Conservation (phyloP, 169 alveolate species). For the Toxoplasma gondii region DNA sequence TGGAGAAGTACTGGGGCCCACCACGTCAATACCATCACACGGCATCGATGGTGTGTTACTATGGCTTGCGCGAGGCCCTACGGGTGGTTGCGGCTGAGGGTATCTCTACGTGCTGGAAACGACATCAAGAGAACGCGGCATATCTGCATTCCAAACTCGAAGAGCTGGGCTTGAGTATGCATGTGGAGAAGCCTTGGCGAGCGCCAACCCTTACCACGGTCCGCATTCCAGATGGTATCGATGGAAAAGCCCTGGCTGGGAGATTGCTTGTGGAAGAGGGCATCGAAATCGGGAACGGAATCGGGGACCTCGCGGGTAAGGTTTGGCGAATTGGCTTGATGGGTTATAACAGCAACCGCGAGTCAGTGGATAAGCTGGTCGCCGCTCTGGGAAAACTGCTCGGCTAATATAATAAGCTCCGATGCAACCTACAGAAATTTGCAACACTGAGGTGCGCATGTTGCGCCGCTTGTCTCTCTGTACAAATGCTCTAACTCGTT, state of each 20-base stretch:
- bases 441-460: no score
- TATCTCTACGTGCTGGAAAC: constrained; percentile 38
- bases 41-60: constrained; percentile 59
- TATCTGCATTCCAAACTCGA: constrained; percentile 38
- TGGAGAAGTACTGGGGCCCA: constrained; percentile 55
- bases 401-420: background rate
- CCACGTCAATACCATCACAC: constrained; percentile 67
- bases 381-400: constrained; percentile 16
- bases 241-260: constrained; percentile 15
- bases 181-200: constrained; percentile 27
- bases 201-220: constrained; percentile 63
- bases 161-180: constrained; percentile 36
- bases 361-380: constrained; percentile 31
- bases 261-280: background rate
- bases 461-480: no score
- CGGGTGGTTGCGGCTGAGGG: constrained; percentile 64
- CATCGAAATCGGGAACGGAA: constrained; percentile 66
- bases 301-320: constrained; percentile 66
- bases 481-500: no score
- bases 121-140: constrained; percentile 51
- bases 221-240: constrained; percentile 45
- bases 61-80: constrained; percentile 66
- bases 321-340: constrained; percentile 68
- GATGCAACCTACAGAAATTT: no score
- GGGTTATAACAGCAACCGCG: constrained; percentile 61